Evolutionary conservation across 2,329 filamentous ascomycete genomes (phyloP).

Genomic region (Cladosporium sp.): DNA sequence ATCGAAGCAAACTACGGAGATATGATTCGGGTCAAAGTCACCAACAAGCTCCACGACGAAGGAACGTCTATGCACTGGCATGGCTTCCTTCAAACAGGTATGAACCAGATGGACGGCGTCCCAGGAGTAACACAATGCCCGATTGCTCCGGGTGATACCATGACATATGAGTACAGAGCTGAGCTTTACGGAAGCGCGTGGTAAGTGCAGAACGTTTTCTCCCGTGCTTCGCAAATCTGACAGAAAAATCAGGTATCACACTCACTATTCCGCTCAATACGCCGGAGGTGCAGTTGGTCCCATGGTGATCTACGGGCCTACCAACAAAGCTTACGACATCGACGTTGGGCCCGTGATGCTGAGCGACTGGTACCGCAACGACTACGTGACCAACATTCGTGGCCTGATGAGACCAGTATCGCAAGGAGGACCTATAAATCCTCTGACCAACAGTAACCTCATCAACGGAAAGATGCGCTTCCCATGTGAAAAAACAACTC

Average conservation of each 20-base stretch:
- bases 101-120: constrained; percentile 54
- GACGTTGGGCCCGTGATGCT: constrained; percentile 47
- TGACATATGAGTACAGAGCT: constrained; percentile 43
- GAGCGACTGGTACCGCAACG: constrained; percentile 45
- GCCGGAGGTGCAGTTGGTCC: constrained; percentile 43
- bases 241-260: constrained; percentile 27
- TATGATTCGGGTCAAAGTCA: constrained; percentile 36
- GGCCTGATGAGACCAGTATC: constrained; percentile 26
- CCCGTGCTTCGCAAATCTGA: background rate
- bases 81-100: constrained; percentile 48
- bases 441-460: constrained; percentile 35
- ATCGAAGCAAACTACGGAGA: constrained; percentile 40
- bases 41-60: constrained; percentile 42
- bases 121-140: constrained; percentile 38
- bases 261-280: constrained; percentile 44
- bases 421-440: constrained; percentile 24
- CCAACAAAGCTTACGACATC: constrained; percentile 43
- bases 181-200: constrained; percentile 43
- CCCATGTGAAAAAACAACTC: constrained; percentile 29
- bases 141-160: constrained; percentile 38
- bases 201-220: constrained; percentile 26
- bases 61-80: constrained; percentile 55
- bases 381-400: constrained; percentile 29
- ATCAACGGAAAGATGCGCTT: constrained; percentile 37
- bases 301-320: constrained; percentile 36